Evolutionary conservation across 495 filamentous ascomycete genomes (phyloP).

Genomic region (Hyaloscypha variabilis): DNA sequence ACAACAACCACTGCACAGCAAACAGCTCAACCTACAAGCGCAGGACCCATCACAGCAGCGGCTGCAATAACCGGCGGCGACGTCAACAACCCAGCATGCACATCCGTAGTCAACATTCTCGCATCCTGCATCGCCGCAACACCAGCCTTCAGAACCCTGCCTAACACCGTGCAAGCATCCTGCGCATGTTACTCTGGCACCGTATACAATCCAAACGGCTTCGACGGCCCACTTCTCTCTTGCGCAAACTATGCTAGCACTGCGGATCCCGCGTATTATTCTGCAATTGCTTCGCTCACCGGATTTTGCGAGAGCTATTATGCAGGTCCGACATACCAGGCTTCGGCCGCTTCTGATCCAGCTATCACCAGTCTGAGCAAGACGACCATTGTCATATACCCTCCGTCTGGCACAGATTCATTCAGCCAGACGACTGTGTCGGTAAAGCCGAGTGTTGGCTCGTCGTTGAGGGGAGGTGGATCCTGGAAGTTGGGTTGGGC

Average conservation of each 20-base stretch:
- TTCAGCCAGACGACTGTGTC: not conserved
- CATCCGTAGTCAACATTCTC: not conserved
- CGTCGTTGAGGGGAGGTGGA: not conserved
- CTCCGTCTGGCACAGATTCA: not conserved
- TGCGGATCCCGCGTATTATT: constrained; percentile 4
- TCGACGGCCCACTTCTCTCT: constrained; percentile 1
- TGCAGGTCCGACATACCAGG: no score
- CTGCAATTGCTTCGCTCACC: not conserved
- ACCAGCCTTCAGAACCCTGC: not conserved
- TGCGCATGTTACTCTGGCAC: constrained; percentile 10
- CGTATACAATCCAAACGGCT: constrained; percentile 1
- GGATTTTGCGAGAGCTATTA: constrained; percentile 3
- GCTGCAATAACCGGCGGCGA: not conserved
- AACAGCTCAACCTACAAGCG: not conserved
- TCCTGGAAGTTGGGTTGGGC: not conserved
- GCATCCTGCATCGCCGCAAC: not conserved
- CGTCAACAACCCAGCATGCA: not conserved
- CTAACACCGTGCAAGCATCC: not conserved
- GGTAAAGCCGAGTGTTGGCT: not conserved
- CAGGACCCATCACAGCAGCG: not conserved
- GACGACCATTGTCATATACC: not conserved
- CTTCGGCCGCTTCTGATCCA: not conserved
- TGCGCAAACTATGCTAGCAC: constrained; percentile 7
- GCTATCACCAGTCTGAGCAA: not conserved
- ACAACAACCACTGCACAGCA: not conserved